A percentile compares a stretch with the other conserved stretches of the same genome.
Evolutionary conservation across 495 filamentous ascomycete genomes (phyloP).

Genomic region (Evansstolkia leycettana): DNA sequence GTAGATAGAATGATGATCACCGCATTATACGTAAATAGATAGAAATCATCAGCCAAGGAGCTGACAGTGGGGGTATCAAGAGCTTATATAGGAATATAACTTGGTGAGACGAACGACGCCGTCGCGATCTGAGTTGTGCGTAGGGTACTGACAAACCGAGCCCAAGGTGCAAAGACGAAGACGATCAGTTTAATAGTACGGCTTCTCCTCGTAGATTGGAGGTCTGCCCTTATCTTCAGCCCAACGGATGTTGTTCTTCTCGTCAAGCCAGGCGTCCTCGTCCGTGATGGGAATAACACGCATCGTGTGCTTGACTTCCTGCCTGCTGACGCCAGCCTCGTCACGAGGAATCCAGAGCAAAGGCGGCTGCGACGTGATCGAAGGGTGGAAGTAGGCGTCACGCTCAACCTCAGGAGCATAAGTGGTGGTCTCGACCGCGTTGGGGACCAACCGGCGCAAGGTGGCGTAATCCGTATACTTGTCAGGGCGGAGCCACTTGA

Average conservation of each 20-base stretch:
- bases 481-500: slow-evolving; percentile 70
- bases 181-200: slow-evolving; percentile 27
- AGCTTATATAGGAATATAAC: no score
- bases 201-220: slow-evolving; percentile 69
- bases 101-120: no score
- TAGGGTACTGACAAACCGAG: no score
- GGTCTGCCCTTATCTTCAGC: slow-evolving; percentile 57
- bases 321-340: slow-evolving; percentile 56
- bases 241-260: slow-evolving; percentile 71
- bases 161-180: no score
- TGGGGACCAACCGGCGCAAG: slow-evolving; percentile 61
- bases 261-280: slow-evolving; percentile 68
- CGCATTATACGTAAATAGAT: no score
- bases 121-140: no score
- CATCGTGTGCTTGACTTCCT: slow-evolving; percentile 62
- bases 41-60: no score
- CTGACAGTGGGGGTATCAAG: no score
- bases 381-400: slow-evolving; percentile 70
- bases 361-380: slow-evolving; percentile 49
- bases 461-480: slow-evolving; percentile 58
- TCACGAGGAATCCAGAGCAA: slow-evolving; percentile 81
- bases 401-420: slow-evolving; percentile 50
- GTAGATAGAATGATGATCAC: no score
- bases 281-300: slow-evolving; percentile 71
- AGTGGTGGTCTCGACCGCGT: slow-evolving; percentile 26